A percentile compares a stretch with the other conserved stretches of the same genome.
phyloP scores from a whole-genome alignment of 2,329 filamentous ascomycete species.

The Neoscytalidium dimidiatum region DNA sequence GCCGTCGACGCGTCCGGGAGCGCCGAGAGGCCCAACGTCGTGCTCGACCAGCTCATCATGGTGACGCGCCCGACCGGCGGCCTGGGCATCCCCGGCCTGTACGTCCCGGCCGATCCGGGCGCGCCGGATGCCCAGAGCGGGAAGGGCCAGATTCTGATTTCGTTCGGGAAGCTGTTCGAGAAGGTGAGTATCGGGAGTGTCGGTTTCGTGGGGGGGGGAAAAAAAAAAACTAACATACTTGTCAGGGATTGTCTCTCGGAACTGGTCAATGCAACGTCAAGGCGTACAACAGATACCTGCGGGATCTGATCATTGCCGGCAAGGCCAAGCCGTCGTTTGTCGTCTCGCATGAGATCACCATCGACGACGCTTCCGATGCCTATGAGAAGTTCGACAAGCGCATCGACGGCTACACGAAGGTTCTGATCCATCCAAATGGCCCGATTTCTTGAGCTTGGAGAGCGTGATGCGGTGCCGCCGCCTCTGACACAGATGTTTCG shows the following conservation, averaged over 20 bases:
- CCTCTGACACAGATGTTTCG: too few relatives aligned
- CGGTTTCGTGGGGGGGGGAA: too few relatives aligned
- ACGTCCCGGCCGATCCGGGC: conserved; percentile 59
- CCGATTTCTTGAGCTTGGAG: background rate
- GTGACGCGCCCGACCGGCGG: conserved; percentile 64
- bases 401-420: conserved; percentile 68
- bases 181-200: conserved; percentile 58
- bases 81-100: conserved; percentile 61
- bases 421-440: conserved; percentile 67
- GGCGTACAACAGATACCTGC: conserved; percentile 65
- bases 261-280: conserved; percentile 71
- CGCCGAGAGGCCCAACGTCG: conserved; percentile 63
- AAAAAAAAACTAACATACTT: conserved; percentile 1
- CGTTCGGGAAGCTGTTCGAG: conserved; percentile 69
- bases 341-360: conserved; percentile 63
- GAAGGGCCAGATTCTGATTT: conserved; percentile 65
- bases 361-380: conserved; percentile 62
- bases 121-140: conserved; percentile 61
- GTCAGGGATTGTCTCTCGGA: conserved; percentile 58
- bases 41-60: conserved; percentile 64
- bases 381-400: conserved; percentile 69
- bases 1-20: conserved; percentile 58
- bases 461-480: too few relatives aligned
- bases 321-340: conserved; percentile 68
- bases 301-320: conserved; percentile 66